Conservation (phyloP, 2,329 filamentous ascomycete genomes). For the Passalora sequoiae region DNA sequence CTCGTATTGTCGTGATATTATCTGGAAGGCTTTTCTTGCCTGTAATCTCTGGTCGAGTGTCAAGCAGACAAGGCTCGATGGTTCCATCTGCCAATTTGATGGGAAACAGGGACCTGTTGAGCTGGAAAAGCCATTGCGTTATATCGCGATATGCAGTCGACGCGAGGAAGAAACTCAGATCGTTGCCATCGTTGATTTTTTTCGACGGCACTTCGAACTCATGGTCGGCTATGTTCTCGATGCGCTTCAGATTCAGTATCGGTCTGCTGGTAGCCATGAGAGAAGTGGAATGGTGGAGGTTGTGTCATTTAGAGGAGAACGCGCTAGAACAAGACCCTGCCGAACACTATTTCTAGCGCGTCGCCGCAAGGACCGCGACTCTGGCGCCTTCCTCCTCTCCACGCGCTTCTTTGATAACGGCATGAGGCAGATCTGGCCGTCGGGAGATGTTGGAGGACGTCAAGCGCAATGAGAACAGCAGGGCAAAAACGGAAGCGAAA, state of each 20-base stretch:
- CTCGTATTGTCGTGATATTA: slow-evolving; percentile 58
- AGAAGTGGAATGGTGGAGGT: too few species aligned
- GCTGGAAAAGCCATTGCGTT: slow-evolving; percentile 78
- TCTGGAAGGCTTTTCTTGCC: too few species aligned
- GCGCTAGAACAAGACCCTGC: neutral
- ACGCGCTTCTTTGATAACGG: too few species aligned
- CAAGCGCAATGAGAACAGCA: neutral
- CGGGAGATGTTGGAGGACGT: too few species aligned
- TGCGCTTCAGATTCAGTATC: slow-evolving; percentile 4
- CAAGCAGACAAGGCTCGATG: slow-evolving; percentile 17
- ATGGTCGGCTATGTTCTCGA: slow-evolving; percentile 16
- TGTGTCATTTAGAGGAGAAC: too few species aligned
- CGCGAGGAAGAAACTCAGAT: slow-evolving; percentile 74
- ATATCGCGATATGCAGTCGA: slow-evolving; percentile 84
- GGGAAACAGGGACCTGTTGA: slow-evolving; percentile 82
- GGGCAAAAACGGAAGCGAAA: neutral
- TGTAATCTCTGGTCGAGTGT: slow-evolving; percentile 50
- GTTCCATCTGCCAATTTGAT: slow-evolving; percentile 44
- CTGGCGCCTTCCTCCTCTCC: too few species aligned
- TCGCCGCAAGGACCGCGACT: neutral
- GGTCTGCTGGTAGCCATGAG: slow-evolving; percentile 1
- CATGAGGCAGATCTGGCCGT: neutral
- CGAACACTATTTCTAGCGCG: neutral
- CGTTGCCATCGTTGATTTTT: slow-evolving; percentile 75
- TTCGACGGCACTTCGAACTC: slow-evolving; percentile 67